These are phyloP conservation scores for Aspergillus panamensis DNA, from an alignment of 495 filamentous ascomycete species.

Conservation along the genomic window DNA sequence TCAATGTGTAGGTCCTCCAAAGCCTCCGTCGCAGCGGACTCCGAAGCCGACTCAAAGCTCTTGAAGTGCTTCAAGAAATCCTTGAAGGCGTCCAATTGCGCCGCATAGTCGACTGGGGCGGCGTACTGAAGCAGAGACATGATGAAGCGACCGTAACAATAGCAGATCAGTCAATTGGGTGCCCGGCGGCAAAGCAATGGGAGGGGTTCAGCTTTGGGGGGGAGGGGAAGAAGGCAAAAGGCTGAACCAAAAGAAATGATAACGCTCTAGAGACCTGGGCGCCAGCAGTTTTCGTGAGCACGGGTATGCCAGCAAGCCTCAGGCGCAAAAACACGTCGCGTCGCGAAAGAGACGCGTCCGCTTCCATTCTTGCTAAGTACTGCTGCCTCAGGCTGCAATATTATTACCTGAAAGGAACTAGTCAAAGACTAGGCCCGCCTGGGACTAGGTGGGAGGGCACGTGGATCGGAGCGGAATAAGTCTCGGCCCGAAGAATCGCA, in stretches of 20 bases:
- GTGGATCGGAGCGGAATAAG: conserved; percentile 31
- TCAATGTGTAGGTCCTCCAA: conserved; percentile 82
- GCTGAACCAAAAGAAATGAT: conserved; percentile 1
- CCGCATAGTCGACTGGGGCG: conserved; percentile 77
- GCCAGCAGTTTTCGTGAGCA: conserved; percentile 13
- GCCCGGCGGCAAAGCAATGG: conserved; percentile 10
- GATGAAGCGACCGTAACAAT: conserved; percentile 28
- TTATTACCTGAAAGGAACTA: not conserved
- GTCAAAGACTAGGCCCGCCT: conserved; percentile 12
- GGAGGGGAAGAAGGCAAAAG: conserved; percentile 10
- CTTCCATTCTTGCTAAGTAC: conserved; percentile 18
- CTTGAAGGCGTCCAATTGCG: conserved; percentile 83
- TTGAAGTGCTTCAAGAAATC: conserved; percentile 89
- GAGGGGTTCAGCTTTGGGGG: conserved; percentile 14
- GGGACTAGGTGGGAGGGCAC: conserved; percentile 12
- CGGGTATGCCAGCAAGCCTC: conserved; percentile 11
- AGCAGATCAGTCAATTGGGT: conserved; percentile 19
- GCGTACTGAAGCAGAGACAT: conserved; percentile 80
- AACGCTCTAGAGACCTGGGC: conserved; percentile 5
- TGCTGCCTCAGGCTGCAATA: not conserved
- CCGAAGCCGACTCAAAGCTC: conserved; percentile 64
- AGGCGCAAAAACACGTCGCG: conserved; percentile 31
- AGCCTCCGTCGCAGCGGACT: conserved; percentile 67
- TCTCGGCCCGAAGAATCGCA: conserved; percentile 30
- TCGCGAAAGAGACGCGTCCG: conserved; percentile 26